Conservation (phyloP, 805 yeast genomes). For the Isabelozyma pseudorhagii region DNA sequence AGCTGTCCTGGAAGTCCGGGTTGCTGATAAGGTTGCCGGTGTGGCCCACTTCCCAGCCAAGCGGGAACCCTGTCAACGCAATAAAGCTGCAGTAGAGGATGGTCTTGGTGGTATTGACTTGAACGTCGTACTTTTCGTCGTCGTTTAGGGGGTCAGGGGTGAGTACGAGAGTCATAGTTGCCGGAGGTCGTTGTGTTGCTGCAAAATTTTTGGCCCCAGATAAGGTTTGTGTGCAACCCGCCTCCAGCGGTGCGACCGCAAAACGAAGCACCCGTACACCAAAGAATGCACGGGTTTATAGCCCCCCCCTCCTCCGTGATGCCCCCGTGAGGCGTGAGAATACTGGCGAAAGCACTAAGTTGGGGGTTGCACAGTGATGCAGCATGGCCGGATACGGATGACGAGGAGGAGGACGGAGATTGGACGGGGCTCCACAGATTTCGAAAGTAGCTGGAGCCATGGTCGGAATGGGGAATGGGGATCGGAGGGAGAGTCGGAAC, state of each 20-base stretch:
- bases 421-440: too few species aligned
- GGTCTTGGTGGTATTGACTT: neutral
- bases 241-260: neutral
- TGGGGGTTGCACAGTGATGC: too few species aligned
- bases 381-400: too few species aligned
- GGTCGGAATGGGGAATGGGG: too few species aligned
- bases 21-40: constrained; percentile 10
- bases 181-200: neutral
- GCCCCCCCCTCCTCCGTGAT: too few species aligned
- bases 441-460: too few species aligned
- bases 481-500: too few species aligned
- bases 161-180: neutral
- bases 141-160: neutral
- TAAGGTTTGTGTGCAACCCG: neutral
- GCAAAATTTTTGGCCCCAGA: neutral
- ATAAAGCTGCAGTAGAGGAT: neutral
- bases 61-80: constrained; percentile 14
- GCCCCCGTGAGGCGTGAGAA: too few species aligned
- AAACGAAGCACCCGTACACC: neutral
- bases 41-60: constrained; percentile 27
- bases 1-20: neutral
- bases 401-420: too few species aligned
- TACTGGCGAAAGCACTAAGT: too few species aligned
- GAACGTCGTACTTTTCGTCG: neutral
- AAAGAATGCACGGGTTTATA: neutral